Evolutionary conservation across 768 basidiomycete species (phyloP).

Genomic region (Kondoa subrosea): DNA sequence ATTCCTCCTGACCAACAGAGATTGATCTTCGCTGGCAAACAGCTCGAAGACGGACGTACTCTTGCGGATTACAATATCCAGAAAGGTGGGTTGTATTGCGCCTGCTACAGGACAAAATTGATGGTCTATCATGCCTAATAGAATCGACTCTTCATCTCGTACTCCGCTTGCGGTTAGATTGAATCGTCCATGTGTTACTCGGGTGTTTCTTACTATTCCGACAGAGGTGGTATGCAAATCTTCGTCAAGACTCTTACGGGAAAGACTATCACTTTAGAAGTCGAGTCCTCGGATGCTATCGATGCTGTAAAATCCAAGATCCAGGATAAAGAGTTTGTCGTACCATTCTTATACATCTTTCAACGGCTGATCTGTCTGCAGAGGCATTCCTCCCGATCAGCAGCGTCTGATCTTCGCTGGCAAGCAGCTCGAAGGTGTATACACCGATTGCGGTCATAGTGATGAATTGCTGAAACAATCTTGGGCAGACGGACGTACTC

Average conservation of each 20-base stretch:
- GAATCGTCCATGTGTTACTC: too few relatives aligned
- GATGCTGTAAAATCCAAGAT: conserved; percentile 90
- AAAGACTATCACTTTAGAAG: conserved; percentile 78
- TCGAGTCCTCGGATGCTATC: conserved; percentile 82
- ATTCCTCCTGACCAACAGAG: conserved; percentile 67
- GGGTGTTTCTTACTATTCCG: too few relatives aligned
- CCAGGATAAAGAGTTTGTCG: conserved; percentile 79
- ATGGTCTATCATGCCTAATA: background rate
- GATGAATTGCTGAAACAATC: conserved; percentile 36
- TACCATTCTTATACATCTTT: background rate
- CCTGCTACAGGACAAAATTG: background rate
- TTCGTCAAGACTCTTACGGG: conserved; percentile 49
- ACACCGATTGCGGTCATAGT: too few relatives aligned
- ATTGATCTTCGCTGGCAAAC: conserved; percentile 82
- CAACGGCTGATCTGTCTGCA: background rate
- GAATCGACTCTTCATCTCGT: conserved; percentile 2
- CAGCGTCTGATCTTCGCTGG: conserved; percentile 41
- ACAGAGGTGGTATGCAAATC: conserved; percentile 63
- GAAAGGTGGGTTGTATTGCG: conserved; percentile 19
- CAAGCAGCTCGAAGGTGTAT: conserved; percentile 43
- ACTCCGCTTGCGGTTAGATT: background rate
- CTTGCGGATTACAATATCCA: conserved; percentile 54
- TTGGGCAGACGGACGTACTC: conserved; percentile 25
- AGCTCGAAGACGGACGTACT: conserved; percentile 96
- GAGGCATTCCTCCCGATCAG: conserved; percentile 14